Base-by-base conservation (phyloP, 306 rosid species). In the Rubus idaeus region DNA sequence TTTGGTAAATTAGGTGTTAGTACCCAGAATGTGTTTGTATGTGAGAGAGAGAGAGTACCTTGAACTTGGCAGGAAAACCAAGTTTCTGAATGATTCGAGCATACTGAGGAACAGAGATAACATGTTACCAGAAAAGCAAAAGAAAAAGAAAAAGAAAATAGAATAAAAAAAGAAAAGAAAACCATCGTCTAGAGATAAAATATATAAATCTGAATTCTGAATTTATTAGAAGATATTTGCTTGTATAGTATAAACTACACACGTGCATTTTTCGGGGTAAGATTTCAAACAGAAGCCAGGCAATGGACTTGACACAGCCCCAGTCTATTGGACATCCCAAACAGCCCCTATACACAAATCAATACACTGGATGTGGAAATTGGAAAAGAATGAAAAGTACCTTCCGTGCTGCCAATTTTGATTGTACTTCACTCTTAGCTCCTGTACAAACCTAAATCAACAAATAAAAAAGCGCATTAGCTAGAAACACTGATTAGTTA, bases 391-490 rank as follows among this genome's bases (percentile, higher is more conserved):
- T 13, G 2, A 20, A 20, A 37, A 74, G 42, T 81, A 95, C 97
- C 97, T 95, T 95, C 68, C 98, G 88, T 75, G 98, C 97, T 5
- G 98, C 98, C 84, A 95, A 83, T 86, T 89, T 92, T 1, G 98
- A 95, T 78, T 92, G 97, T 3, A 79, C 79, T 83, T 95, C 98
- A 77, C 98, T 92, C 87, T 92, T 95, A 20, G 98, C 98, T 76
- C 98, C 97, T 21, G 97, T 92, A 79, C 98, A 95, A 74, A 95
- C 98, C 97, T 95, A 87, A 61, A 77, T 51, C 79, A 75, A 74
- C 76, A 45, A 37, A 70, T 18, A 47, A 21, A 17, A 21, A 77
- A 9, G 10, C 40, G 63, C 39, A 46, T 75, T n/a, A 77, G 18
- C 53, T 35, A 6, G 20, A 39, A 62, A 30, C 10, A 18, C 35